Percentiles rank a stretch among this genome's conserved stretches.
phyloP scores from a whole-genome alignment of 148 eudicot genomes.

The Cornus kousa region DNA sequence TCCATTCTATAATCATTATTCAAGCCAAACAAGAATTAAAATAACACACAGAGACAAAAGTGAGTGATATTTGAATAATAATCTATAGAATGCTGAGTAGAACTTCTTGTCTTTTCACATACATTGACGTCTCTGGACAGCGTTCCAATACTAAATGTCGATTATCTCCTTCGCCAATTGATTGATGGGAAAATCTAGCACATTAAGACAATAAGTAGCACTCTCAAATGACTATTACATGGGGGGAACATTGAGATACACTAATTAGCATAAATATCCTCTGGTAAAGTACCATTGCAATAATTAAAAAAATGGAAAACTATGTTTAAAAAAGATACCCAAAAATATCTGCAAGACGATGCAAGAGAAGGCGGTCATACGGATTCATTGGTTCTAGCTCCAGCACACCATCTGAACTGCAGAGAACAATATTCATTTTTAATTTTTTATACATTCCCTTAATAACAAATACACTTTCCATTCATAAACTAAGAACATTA shows the following conservation, averaged over 20 bases:
- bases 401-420: constrained; percentile 62
- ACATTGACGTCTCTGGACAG: constrained; percentile 83
- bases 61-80: not conserved
- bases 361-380: constrained; percentile 85
- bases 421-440: constrained; percentile 15
- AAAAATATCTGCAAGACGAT: constrained; percentile 95
- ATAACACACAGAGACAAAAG: not conserved
- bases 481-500: not conserved
- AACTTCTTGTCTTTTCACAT: constrained; percentile 24
- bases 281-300: not conserved
- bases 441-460: not conserved
- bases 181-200: constrained; percentile 81
- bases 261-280: not conserved
- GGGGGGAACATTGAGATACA: not conserved
- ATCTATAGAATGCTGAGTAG: not conserved
- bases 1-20: not conserved
- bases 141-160: constrained; percentile 86
- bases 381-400: constrained; percentile 93
- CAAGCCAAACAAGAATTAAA: not conserved
- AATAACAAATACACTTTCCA: not conserved
- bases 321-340: constrained; percentile 46
- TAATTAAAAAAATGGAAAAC: not conserved
- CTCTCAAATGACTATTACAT: not conserved
- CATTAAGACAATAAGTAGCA: constrained; percentile 3
- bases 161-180: constrained; percentile 88